These are phyloP conservation scores for Bipolaris gigantea DNA, from an alignment of 2,329 filamentous ascomycete species.

Conservation along the genomic window DNA sequence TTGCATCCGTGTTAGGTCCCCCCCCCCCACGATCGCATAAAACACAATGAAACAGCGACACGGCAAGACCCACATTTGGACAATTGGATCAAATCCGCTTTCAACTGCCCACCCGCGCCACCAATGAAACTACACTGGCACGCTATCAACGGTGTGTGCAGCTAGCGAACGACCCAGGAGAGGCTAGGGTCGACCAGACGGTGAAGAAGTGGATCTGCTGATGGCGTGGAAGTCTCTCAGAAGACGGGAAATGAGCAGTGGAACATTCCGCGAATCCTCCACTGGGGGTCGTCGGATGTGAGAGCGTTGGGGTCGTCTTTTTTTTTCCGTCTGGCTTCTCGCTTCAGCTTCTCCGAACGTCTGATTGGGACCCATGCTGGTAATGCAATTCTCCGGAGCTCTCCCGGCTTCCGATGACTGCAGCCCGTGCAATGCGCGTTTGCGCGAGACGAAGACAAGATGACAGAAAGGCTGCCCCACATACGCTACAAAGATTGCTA, in stretches of 20 bases:
- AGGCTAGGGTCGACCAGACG: slow-evolving; percentile 1
- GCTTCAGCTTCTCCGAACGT: background rate
- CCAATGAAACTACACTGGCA: slow-evolving; percentile 1
- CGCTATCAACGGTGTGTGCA: slow-evolving; percentile 1
- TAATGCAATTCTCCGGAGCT: slow-evolving; percentile 8
- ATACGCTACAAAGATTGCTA: slow-evolving; percentile 5
- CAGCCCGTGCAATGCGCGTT: slow-evolving; percentile 1
- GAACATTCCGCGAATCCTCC: slow-evolving; percentile 12
- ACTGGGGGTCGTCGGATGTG: background rate
- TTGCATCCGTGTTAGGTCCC: background rate
- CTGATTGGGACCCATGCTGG: background rate
- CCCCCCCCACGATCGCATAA: slow-evolving; percentile 11
- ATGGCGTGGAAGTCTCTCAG: slow-evolving; percentile 6
- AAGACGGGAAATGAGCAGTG: slow-evolving; percentile 11
- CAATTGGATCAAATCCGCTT: slow-evolving; percentile 6
- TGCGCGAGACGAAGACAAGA: background rate
- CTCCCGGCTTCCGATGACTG: slow-evolving; percentile 9
- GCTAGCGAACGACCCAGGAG: background rate
- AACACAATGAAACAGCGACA: slow-evolving; percentile 12
- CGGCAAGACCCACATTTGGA: slow-evolving; percentile 6
- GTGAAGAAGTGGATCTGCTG: slow-evolving; percentile 9
- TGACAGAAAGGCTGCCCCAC: slow-evolving; percentile 9
- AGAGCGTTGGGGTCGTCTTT: background rate
- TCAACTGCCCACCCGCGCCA: background rate
- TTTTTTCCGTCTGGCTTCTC: background rate